These are phyloP conservation scores for Pichia sp. DNA, from an alignment of 1,139 yeast species.

Conservation along the genomic window DNA sequence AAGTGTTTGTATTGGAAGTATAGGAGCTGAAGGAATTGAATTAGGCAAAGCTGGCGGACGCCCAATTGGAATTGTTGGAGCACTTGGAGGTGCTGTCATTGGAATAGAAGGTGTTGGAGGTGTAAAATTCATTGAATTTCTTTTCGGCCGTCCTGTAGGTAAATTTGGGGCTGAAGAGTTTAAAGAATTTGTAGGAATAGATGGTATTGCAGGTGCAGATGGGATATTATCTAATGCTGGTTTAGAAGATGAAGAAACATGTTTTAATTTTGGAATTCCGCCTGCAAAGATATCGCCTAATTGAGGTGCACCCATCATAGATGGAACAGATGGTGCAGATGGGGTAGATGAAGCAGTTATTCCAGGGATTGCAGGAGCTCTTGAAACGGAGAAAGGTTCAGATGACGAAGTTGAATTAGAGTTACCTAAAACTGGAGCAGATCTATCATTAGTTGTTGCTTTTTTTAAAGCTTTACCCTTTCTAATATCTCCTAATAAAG, in stretches of 20 bases:
- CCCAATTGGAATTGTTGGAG: conserved; percentile 13
- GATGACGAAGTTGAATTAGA: conserved; percentile 8
- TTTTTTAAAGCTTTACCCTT: conserved; percentile 73
- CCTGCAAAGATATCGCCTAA: conserved; percentile 80
- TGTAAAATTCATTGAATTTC: conserved; percentile 5
- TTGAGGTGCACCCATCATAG: conserved; percentile 36
- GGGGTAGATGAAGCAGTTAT: neutral
- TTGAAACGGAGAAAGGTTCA: conserved; percentile 1
- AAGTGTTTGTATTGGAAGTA: conserved; percentile 10
- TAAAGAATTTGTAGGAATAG: conserved; percentile 23
- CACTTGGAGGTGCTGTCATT: conserved; percentile 14
- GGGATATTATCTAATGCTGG: conserved; percentile 17
- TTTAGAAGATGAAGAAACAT: conserved; percentile 42
- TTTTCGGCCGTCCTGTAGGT: conserved; percentile 14
- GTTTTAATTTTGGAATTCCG: conserved; percentile 75
- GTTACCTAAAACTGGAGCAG: conserved; percentile 47
- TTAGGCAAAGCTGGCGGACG: conserved; percentile 15
- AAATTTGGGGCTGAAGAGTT: conserved; percentile 18
- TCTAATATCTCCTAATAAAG: conserved; percentile 78
- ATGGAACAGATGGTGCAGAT: conserved; percentile 14
- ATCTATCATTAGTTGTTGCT: conserved; percentile 66
- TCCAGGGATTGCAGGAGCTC: conserved; percentile 19
- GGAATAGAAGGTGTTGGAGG: conserved; percentile 15
- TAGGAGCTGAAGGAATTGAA: conserved; percentile 1
- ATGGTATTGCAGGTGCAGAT: conserved; percentile 13